Evolutionary conservation across 371 early-diverging fungal species (phyloP).

Genomic region (Rhizopus delemar): DNA sequence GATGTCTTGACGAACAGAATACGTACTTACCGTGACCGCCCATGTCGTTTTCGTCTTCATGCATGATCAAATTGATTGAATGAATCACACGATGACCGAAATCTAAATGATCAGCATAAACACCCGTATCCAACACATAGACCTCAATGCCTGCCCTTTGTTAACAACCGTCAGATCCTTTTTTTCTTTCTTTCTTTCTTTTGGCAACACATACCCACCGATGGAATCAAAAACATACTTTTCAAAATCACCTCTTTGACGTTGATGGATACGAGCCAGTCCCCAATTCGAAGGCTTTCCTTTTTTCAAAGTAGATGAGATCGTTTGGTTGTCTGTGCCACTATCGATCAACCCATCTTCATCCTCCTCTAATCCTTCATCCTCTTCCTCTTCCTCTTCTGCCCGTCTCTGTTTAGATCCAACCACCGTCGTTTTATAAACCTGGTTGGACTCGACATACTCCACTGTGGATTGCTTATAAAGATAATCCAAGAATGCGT

Average conservation of each 20-base stretch:
- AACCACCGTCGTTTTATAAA: constrained; percentile 26
- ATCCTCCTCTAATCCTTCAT: not conserved
- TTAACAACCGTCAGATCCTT: not conserved
- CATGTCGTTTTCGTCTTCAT: constrained; percentile 39
- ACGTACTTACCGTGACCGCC: constrained; percentile 48
- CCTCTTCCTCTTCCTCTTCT: not conserved
- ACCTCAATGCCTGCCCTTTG: constrained; percentile 58
- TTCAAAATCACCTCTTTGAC: constrained; percentile 27
- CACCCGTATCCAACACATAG: constrained; percentile 76
- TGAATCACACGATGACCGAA: constrained; percentile 76
- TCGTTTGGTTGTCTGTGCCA: not conserved
- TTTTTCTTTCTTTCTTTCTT: not conserved
- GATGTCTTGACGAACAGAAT: not conserved
- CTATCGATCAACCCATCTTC: not conserved
- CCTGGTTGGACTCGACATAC: constrained; percentile 55
- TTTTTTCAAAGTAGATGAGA: constrained; percentile 9
- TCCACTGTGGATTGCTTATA: constrained; percentile 37
- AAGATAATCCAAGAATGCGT: constrained; percentile 35
- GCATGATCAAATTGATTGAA: constrained; percentile 60
- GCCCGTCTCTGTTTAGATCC: not conserved
- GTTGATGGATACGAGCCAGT: constrained; percentile 56
- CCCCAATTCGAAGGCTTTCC: constrained; percentile 57
- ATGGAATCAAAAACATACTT: constrained; percentile 47
- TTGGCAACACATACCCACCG: constrained; percentile 45
- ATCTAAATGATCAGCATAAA: constrained; percentile 69